Evolutionary conservation across 108 stramenopile species (phyloP).

Genomic region (Parietichytrium sp.): DNA sequence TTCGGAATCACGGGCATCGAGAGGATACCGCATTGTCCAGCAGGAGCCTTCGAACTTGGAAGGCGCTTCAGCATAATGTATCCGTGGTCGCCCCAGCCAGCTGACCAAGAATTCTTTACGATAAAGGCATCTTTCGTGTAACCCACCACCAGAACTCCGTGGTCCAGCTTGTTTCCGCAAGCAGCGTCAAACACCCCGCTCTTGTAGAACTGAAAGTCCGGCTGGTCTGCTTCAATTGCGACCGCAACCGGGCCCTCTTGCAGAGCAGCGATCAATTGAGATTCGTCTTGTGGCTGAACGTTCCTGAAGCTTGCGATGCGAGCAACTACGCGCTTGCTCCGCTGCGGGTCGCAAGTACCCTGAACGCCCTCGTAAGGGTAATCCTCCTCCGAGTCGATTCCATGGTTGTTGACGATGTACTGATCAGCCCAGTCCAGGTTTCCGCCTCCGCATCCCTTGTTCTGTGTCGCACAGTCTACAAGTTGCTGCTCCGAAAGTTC

Average conservation of each 20-base stretch:
- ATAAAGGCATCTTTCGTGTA: slow-evolving; percentile 71
- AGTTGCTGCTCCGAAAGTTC: slow-evolving; percentile 67
- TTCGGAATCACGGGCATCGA: background rate
- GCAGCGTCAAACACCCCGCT: slow-evolving; percentile 74
- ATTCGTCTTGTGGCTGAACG: background rate
- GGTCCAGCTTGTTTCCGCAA: slow-evolving; percentile 62
- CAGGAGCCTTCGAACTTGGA: background rate
- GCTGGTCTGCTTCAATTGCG: slow-evolving; percentile 75
- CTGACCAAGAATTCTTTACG: slow-evolving; percentile 81
- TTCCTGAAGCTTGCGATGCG: background rate
- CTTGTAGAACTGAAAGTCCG: slow-evolving; percentile 90
- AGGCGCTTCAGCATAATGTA: slow-evolving; percentile 59
- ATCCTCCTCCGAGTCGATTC: slow-evolving; percentile 55
- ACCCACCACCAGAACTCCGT: slow-evolving; percentile 60
- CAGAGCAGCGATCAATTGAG: background rate
- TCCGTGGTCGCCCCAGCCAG: slow-evolving; percentile 81
- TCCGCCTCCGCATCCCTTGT: slow-evolving; percentile 67
- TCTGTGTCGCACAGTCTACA: slow-evolving; percentile 48
- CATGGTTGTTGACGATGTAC: slow-evolving; percentile 64
- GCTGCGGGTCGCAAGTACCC: slow-evolving; percentile 47
- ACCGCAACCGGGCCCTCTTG: slow-evolving; percentile 64
- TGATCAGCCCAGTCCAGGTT: slow-evolving; percentile 62
- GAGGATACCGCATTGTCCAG: slow-evolving; percentile 5
- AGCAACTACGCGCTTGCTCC: slow-evolving; percentile 1
- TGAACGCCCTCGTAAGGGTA: slow-evolving; percentile 59